Evolutionary conservation across 345 rosid genomes (phyloP), one percentile per base, ranked within the genome.

Genomic region (Eucalyptus melliodora): DNA sequence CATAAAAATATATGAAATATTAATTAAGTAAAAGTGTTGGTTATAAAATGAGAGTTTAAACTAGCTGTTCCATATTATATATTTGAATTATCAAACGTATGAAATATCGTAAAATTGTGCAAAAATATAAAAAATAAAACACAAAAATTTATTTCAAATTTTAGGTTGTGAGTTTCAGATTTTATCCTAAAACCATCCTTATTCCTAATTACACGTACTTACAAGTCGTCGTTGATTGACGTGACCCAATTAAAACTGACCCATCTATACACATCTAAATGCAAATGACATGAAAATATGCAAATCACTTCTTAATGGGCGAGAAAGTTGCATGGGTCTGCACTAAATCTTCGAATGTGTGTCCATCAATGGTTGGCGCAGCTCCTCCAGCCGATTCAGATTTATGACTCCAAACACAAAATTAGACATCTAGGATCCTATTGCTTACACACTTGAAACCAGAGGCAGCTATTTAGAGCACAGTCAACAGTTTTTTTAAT

Each of bases 91-190:
- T 19, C 10, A 19, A 53, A 1, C 0, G 2, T 53, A 53, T 53
- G 24, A 53, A 53, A 19, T 19, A 8, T 1, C 10, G 0, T 4
- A 19, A 0, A 0, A 3, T 53, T 2, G 5, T 53, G 24, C 0
- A 1, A 51, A 17, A 9, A 17, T 53, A 7, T 53, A 53, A 1
- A 19, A 53, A 0, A 53, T 53, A 53, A 19, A 53, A 53, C 24
- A 19, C 24, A 53, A 19, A 53, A 53, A 53, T 19, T 19, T 53
- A 5, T 8, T 53, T 0, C 59, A 53, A 19, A 53, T 19, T 51
- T 8, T 53, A 19, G 10, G 2, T 53, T 53, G 0, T 0, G 4
- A 53, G 26, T 53, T 53, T 53, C 26, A 21, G 1, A 53, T 53
- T 53, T 53, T 21, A 21, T 0, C 11, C 2, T 53, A 4, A 53